phyloP scores from a whole-genome alignment of 306 rosid genomes.

The Dryas alaskensis region DNA sequence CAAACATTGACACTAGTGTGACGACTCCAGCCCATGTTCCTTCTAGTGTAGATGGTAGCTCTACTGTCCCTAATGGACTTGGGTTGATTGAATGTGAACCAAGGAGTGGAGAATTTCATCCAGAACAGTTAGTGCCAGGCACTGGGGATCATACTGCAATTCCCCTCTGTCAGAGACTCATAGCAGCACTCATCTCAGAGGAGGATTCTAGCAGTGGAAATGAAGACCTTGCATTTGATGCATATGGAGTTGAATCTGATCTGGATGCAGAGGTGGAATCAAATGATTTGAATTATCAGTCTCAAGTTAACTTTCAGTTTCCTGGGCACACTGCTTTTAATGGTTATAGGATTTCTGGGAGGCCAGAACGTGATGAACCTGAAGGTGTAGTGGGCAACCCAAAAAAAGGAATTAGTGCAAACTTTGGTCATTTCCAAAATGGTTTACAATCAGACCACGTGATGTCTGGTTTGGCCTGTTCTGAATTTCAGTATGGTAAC shows the following conservation, averaged over 20 bases:
- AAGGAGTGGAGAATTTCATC: conserved; percentile 35
- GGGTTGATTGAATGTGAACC: conserved; percentile 37
- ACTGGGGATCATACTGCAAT: conserved; percentile 55
- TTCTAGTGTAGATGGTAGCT: conserved; percentile 46
- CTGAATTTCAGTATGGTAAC: conserved; percentile 71
- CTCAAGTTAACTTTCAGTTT: conserved; percentile 52
- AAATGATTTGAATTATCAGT: conserved; percentile 47
- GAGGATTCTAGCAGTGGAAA: conserved; percentile 62
- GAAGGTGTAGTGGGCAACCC: conserved; percentile 49
- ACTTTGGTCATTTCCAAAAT: conserved; percentile 47
- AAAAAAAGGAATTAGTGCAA: conserved; percentile 41
- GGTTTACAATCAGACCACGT: conserved; percentile 57
- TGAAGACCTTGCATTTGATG: conserved; percentile 58
- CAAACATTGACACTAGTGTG: conserved; percentile 49
- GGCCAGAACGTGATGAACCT: conserved; percentile 48
- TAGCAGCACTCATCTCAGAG: conserved; percentile 86
- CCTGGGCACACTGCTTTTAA: conserved; percentile 58
- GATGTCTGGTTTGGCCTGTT: conserved; percentile 45
- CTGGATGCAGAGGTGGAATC: conserved; percentile 62
- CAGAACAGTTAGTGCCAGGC: conserved; percentile 46
- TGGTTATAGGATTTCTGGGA: conserved; percentile 51
- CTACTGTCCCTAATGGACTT: conserved; percentile 50
- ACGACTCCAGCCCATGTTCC: conserved; percentile 37
- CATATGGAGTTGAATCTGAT: conserved; percentile 55
- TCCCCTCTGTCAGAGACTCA: conserved; percentile 83